phyloP scores from a whole-genome alignment of 2,329 filamentous ascomycete species.

The Cyphellophora attinorum region DNA sequence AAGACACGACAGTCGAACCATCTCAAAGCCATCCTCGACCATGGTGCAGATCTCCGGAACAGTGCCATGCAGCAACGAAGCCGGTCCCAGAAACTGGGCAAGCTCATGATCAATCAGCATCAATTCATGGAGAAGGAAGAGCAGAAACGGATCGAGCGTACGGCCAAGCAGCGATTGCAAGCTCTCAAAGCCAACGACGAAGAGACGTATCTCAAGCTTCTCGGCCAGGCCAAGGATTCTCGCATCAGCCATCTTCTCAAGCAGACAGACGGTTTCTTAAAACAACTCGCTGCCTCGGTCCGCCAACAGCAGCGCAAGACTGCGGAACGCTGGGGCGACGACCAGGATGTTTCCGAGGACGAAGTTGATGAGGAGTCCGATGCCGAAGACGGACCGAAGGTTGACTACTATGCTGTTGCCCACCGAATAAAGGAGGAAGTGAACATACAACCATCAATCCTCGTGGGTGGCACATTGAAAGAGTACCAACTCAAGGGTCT shows the following conservation, averaged over 20 bases:
- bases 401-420: constrained; percentile 97
- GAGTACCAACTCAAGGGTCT: constrained; percentile 98
- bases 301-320: constrained; percentile 84
- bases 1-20: constrained; percentile 97
- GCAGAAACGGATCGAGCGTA: constrained; percentile 94
- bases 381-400: constrained; percentile 62
- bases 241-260: constrained; percentile 95
- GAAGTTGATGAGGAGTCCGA: constrained; percentile 51
- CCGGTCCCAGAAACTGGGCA: constrained; percentile 77
- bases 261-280: constrained; percentile 95
- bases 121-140: constrained; percentile 98
- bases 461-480: constrained; percentile 87
- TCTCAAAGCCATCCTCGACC: constrained; percentile 73
- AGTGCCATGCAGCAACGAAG: constrained; percentile 57
- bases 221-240: constrained; percentile 97
- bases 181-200: constrained; percentile 98
- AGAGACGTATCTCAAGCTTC: constrained; percentile 93
- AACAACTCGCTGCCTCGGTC: constrained; percentile 88
- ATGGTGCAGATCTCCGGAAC: constrained; percentile 67
- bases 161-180: constrained; percentile 98
- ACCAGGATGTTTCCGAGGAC: constrained; percentile 42
- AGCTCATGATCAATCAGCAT: constrained; percentile 81
- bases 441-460: constrained; percentile 67
- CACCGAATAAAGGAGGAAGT: constrained; percentile 94
- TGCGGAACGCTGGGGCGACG: constrained; percentile 66